phyloP scores from a whole-genome alignment of 768 basidiomycete genomes.

The Hortiboletus campestris region DNA sequence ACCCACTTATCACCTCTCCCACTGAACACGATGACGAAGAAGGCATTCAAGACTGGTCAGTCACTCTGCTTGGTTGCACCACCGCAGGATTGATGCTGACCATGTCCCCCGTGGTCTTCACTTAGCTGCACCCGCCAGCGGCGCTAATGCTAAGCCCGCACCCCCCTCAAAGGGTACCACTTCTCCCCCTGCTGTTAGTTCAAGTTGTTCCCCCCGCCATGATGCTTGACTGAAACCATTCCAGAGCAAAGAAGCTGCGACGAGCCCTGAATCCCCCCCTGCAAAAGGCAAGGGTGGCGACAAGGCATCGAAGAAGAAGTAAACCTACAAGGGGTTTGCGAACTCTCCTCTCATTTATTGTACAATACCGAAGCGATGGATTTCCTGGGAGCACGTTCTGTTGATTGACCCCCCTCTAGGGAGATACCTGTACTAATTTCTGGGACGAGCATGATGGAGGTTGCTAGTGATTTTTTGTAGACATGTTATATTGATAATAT shows the following conservation, averaged over 20 bases:
- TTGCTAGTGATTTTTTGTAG: conserved; percentile 1
- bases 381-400: not conserved
- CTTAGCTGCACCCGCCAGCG: conserved; percentile 12
- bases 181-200: conserved; percentile 19
- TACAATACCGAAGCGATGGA: conserved; percentile 7
- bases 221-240: not conserved
- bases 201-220: not conserved
- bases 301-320: conserved; percentile 33
- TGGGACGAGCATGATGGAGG: not conserved
- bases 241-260: conserved; percentile 20
- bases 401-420: not conserved
- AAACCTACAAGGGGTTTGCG: not conserved
- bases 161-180: conserved; percentile 22
- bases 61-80: conserved; percentile 14
- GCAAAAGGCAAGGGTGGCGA: conserved; percentile 25
- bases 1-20: conserved; percentile 1
- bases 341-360: not conserved
- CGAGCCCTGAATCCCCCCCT: conserved; percentile 27
- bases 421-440: conserved; percentile 1
- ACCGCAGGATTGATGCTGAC: conserved; percentile 8
- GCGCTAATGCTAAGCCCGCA: conserved; percentile 9
- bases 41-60: conserved; percentile 23
- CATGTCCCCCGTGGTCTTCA: not conserved
- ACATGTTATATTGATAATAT: not conserved
- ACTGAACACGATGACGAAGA: conserved; percentile 26